phyloP scores from a whole-genome alignment of 202 grass and related monocot genomes.

The Eragrostis tef region DNA sequence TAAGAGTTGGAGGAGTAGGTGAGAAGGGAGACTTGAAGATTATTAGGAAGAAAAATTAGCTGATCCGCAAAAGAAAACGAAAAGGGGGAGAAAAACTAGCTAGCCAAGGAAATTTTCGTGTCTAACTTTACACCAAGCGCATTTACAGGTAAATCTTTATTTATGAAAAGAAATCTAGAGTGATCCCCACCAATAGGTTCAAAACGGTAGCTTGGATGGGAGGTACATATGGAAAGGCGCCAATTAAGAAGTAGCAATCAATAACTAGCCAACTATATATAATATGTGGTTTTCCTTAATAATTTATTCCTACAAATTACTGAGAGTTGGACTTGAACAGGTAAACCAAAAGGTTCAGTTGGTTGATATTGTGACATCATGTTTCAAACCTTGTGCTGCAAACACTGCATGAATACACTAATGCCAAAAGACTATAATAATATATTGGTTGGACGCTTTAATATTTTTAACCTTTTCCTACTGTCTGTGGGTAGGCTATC shows the following conservation, averaged over 20 bases:
- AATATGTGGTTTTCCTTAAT: too few species aligned
- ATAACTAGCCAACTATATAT: too few species aligned
- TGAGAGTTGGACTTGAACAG: too few species aligned
- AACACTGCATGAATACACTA: background rate
- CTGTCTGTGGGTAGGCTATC: background rate
- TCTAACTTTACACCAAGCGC: background rate
- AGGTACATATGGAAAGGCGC: background rate
- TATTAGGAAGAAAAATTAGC: background rate
- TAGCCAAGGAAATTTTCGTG: too few species aligned
- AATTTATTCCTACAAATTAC: too few species aligned
- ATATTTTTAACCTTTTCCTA: background rate
- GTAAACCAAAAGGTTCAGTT: background rate
- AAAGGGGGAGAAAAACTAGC: background rate
- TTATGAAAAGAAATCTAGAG: background rate
- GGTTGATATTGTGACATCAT: background rate
- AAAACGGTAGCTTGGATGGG: background rate
- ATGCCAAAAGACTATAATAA: background rate
- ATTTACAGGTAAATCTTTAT: background rate
- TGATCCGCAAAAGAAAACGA: background rate
- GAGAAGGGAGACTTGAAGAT: background rate
- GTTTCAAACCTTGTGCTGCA: background rate
- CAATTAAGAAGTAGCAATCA: background rate
- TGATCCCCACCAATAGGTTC: background rate
- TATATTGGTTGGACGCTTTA: background rate
- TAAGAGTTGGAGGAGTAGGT: constrained; percentile 47